Evolutionary conservation across 768 basidiomycete species (phyloP), one percentile per base, ranked within the genome.

Genomic region (Russula compacta): DNA sequence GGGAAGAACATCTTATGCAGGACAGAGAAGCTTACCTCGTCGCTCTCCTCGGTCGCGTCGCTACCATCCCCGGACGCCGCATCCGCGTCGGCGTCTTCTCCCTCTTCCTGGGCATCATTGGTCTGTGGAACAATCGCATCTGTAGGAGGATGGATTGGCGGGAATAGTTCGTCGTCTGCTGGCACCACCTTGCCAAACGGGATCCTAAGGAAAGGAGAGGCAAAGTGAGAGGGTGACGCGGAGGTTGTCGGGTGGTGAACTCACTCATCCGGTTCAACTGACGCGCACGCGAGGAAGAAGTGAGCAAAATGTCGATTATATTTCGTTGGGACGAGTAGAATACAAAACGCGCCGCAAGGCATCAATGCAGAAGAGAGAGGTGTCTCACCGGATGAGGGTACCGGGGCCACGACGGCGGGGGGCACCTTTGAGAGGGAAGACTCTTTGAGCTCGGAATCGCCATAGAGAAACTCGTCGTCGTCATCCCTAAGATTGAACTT

Each of bases 21-120:
- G 84, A 85, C 64, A 80, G 79, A 6, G 6, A 79, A 79, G 42
- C 76, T 77, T 49, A 73, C 79, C 66, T 73, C 79, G 14, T 69
- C 71, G 6, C 70, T 71, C 48, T 70, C 72, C 4, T 73, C 76
- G 43, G 72, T 76, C 52, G 73, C 78, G 1, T 73, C 76, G 48
- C 73, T 76, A 4, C 74, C 77, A 33, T 71, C 76, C 21, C 70
- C 75, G 6, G 73, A 75, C 29, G 69, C 70, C 3, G 70, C 72
- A 12, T 73, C 74, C 1, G 68, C 64, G 4, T 67, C 73, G 1
- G 67, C 66, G 35, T 67, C 47, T 0, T 61, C 67, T 1, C 55
- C 58, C 12, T 2, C 61, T 29, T 61, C 60, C 35, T 43, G 68
- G 40, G 58, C 51, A 24, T 58, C 68, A 52, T 63, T 53, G 32